Conservation (phyloP, 2,329 filamentous ascomycete genomes). For the Coniochaeta hoffmannii region DNA sequence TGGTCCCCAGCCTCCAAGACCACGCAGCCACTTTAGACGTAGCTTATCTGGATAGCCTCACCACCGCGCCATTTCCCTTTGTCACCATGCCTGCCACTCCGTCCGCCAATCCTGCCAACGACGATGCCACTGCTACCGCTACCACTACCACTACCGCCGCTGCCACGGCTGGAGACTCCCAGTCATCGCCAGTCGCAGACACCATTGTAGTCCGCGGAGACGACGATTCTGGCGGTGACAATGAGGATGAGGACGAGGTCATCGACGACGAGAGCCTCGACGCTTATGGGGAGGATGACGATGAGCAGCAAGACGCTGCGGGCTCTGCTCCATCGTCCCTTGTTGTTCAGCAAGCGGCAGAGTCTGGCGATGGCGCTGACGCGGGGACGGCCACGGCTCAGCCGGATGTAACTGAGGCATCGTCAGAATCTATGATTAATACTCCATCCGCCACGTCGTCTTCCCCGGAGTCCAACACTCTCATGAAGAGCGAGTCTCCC, state of each 20-base stretch:
- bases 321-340: background rate
- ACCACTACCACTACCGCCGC: too few relatives aligned
- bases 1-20: conserved; percentile 43
- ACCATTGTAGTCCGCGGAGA: conserved; percentile 21
- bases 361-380: background rate
- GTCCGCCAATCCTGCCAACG: conserved; percentile 6
- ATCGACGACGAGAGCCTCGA: conserved; percentile 41
- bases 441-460: conserved; percentile 22
- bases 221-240: conserved; percentile 18
- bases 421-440: conserved; percentile 33
- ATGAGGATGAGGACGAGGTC: background rate
- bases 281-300: conserved; percentile 29
- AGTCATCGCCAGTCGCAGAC: conserved; percentile 17
- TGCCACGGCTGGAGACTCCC: conserved; percentile 17
- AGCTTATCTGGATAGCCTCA: conserved; percentile 10
- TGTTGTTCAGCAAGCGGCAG: background rate
- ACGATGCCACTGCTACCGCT: too few relatives aligned
- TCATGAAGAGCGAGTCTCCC: conserved; percentile 17
- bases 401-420: conserved; percentile 37
- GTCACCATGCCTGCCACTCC: conserved; percentile 16
- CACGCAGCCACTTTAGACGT: conserved; percentile 42
- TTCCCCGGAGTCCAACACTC: conserved; percentile 23
- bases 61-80: conserved; percentile 25
- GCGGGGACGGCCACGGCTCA: conserved; percentile 17
- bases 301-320: conserved; percentile 16